phyloP scores from a whole-genome alignment of 2,329 filamentous ascomycete species.

The Aureobasidium sp. region DNA sequence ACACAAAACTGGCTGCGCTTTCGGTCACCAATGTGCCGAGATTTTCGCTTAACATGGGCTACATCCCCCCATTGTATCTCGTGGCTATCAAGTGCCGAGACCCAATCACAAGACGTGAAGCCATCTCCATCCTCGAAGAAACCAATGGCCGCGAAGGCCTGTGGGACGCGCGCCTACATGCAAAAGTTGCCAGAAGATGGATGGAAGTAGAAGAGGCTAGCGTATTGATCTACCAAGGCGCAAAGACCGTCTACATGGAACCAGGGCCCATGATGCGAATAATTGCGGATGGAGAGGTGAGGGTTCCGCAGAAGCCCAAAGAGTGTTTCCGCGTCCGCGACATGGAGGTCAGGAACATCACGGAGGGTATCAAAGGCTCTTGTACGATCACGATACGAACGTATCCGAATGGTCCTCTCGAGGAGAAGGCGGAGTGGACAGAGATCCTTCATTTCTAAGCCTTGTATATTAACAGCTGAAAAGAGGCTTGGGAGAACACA shows the following conservation, averaged over 20 bases:
- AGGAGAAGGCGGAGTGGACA: neutral
- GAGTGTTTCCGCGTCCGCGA: neutral
- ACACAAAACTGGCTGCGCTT: conserved; percentile 7
- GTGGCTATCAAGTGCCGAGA: conserved; percentile 21
- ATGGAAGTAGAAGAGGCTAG: conserved; percentile 20
- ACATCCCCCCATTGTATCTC: conserved; percentile 19
- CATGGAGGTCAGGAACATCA: neutral
- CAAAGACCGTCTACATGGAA: neutral
- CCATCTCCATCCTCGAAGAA: conserved; percentile 17
- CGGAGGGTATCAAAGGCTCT: neutral
- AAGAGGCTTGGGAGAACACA: too few relatives aligned
- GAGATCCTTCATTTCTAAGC: neutral
- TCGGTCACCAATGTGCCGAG: conserved; percentile 3
- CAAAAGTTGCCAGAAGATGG: conserved; percentile 23
- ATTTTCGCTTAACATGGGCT: conserved; percentile 22
- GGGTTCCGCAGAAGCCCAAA: neutral
- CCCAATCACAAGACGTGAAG: conserved; percentile 16
- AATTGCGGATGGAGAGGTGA: neutral
- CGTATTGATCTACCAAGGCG: neutral
- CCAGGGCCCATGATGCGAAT: neutral
- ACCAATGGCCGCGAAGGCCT: conserved; percentile 17
- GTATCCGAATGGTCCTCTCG: neutral
- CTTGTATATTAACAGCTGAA: too few relatives aligned
- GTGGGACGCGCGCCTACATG: conserved; percentile 16
- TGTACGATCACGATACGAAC: neutral